Evolutionary conservation across 1,284 basidiomycete species (phyloP), one percentile per base, ranked within the genome.

Genomic region (Tilletia setariae): DNA sequence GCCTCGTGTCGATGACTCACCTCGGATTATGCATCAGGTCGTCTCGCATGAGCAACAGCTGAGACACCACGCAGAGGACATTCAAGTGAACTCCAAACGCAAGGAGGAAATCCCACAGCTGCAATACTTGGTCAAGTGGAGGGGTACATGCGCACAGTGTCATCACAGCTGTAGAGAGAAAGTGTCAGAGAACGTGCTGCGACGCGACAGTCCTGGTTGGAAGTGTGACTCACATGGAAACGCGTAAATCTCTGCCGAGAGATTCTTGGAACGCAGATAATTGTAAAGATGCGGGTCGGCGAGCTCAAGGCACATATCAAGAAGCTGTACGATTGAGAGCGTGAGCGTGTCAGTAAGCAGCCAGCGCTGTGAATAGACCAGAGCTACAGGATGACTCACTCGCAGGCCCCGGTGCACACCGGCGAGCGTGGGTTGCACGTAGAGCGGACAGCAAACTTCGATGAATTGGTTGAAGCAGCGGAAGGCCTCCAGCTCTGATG

Each of bases 201-300:
- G 11, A 40, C 35, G 11, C 35, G 11, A 40, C 6, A 6, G 11
- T 40, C 6, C 11, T 11, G 11, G 40, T 9, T 25, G 46, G 6
- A 6, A 25, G 21, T 28, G 63, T 25, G 44, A 86, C 91, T 69
- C 77, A 94, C 93, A 96, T 61, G 95, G 92, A 79, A 98, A 98
- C 0, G 94, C 95, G 83, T 98, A 98, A 43, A 98, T 89, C 81
- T 98, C 94, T 4, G 95, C 95, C n/a, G 90, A 91, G n/a, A 98
- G 87, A 73, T 94, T 94, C 82, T 94, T 95, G 46, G 89, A 90
- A 42, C 90, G 88, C 47, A 98, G 85, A 83, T 94, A 87, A 15
- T 86, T 85, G 79, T 88, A 95, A 19, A 98, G 86, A 53, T 93
- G 90, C 0, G 89, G 88, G 80, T 98, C 95, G 13, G 96, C 90